Percentiles rank a stretch among this genome's conserved stretches.
Evolutionary conservation across 176 grass and related monocot species (phyloP).

Genomic region (Raddia distichophylla): DNA sequence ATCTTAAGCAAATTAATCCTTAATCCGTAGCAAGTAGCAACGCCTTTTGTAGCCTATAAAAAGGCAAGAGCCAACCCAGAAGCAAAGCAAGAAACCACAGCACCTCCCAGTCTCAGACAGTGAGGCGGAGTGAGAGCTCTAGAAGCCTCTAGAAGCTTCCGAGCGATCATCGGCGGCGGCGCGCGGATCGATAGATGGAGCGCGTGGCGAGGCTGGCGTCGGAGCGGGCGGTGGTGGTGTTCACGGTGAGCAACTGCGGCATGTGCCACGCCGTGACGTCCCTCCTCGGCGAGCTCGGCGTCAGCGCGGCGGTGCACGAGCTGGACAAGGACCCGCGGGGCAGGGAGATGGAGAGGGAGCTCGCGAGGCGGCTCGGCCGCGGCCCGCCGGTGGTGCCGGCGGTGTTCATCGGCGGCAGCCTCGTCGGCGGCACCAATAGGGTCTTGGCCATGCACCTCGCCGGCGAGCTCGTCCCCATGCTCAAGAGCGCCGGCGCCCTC

Average conservation of each 20-base stretch:
- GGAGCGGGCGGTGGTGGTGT: constrained; percentile 68
- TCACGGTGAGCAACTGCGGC: constrained; percentile 60
- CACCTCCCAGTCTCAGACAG: not conserved
- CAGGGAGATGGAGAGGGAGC: constrained; percentile 59
- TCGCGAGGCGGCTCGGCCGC: constrained; percentile 47
- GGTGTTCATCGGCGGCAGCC: constrained; percentile 55
- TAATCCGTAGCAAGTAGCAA: constrained; percentile 17
- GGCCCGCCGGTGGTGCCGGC: constrained; percentile 33
- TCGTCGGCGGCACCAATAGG: constrained; percentile 52
- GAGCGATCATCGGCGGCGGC: not conserved
- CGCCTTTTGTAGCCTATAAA: constrained; percentile 17
- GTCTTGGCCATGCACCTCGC: constrained; percentile 60
- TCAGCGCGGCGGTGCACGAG: constrained; percentile 57
- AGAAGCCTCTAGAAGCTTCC: constrained; percentile 28
- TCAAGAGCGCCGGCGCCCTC: constrained; percentile 56
- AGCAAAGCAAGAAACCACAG: constrained; percentile 15
- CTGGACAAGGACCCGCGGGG: constrained; percentile 62
- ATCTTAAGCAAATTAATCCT: not conserved
- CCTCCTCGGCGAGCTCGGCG: constrained; percentile 55
- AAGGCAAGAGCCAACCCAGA: not conserved
- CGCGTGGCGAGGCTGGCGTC: constrained; percentile 57
- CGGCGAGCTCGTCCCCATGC: constrained; percentile 59
- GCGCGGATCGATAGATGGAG: constrained; percentile 44
- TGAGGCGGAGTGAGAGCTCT: not conserved
- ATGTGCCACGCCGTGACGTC: constrained; percentile 67